A percentile compares a stretch with the other conserved stretches of the same genome.
Conservation (phyloP, 495 filamentous ascomycete genomes). For the Filosporella fistucella region DNA sequence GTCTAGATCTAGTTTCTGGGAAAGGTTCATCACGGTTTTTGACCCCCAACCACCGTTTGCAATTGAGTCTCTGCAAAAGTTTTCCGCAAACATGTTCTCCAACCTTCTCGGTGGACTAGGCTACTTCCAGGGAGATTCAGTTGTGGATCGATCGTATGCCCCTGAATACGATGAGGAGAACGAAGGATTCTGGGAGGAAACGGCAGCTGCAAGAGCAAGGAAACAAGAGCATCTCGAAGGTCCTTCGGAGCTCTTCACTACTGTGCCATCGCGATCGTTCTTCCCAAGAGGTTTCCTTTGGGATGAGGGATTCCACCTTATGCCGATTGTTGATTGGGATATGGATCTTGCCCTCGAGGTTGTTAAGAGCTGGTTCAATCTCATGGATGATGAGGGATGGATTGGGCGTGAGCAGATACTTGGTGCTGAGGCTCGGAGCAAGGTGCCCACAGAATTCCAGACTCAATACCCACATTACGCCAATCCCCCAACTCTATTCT, state of each 20-base stretch:
- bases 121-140: slow-evolving; percentile 82
- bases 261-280: slow-evolving; percentile 90
- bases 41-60: slow-evolving; percentile 72
- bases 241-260: slow-evolving; percentile 86
- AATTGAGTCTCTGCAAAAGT: slow-evolving; percentile 65
- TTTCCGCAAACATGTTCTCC: slow-evolving; percentile 86
- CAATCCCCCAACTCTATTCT: slow-evolving; percentile 95
- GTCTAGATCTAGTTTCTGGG: slow-evolving; percentile 60
- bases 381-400: slow-evolving; percentile 98
- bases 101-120: slow-evolving; percentile 94
- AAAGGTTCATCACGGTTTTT: slow-evolving; percentile 71
- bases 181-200: slow-evolving; percentile 96
- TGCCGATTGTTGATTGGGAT: slow-evolving; percentile 92
- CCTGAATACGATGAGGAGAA: slow-evolving; percentile 93
- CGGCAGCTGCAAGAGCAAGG: slow-evolving; percentile 61
- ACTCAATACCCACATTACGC: slow-evolving; percentile 97
- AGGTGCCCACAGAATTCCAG: slow-evolving; percentile 94
- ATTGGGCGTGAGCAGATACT: slow-evolving; percentile 96
- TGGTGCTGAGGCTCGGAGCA: slow-evolving; percentile 88
- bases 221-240: slow-evolving; percentile 67
- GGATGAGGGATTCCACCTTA: slow-evolving; percentile 96
- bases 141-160: slow-evolving; percentile 87
- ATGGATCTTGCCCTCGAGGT: slow-evolving; percentile 88
- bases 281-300: slow-evolving; percentile 95
- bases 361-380: slow-evolving; percentile 89